phyloP scores from a whole-genome alignment of 345 rosid genomes.

The Melaleuca alternifolia region DNA sequence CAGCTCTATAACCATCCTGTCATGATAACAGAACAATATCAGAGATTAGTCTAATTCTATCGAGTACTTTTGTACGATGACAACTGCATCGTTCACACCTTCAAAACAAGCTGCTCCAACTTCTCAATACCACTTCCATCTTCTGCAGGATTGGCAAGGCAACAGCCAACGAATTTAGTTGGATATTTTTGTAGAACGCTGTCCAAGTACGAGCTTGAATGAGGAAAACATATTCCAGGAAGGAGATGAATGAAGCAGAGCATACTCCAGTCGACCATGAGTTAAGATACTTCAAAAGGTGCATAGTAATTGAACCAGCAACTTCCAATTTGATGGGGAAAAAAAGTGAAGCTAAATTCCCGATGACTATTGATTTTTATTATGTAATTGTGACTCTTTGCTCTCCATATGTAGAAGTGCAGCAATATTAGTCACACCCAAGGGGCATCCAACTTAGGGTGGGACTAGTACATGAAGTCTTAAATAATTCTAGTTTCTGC shows the following conservation, averaged over 20 bases:
- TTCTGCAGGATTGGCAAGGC: constrained; percentile 93
- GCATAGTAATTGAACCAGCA: not conserved
- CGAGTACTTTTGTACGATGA: not conserved
- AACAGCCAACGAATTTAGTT: constrained; percentile 76
- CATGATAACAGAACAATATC: constrained; percentile 4
- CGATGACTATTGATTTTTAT: not conserved
- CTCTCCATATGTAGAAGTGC: not conserved
- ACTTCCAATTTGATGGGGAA: not conserved
- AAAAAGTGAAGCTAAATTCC: not conserved
- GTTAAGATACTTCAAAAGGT: not conserved
- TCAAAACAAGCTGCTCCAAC: constrained; percentile 66
- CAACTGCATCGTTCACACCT: constrained; percentile 28
- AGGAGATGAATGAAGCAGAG: not conserved
- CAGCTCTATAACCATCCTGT: constrained; percentile 81
- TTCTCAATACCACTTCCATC: constrained; percentile 66
- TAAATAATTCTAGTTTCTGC: not conserved
- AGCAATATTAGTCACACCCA: not conserved
- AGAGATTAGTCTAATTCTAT: not conserved
- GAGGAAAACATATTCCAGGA: not conserved
- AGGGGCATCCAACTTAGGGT: not conserved
- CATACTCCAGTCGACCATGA: not conserved
- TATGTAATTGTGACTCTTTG: not conserved
- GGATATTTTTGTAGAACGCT: constrained; percentile 73
- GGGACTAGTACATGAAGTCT: not conserved
- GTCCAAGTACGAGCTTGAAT: constrained; percentile 7